Percentiles rank a stretch among this genome's conserved stretches.
phyloP scores from a whole-genome alignment of 2,329 filamentous ascomycete species.

The Monascus ruber region DNA sequence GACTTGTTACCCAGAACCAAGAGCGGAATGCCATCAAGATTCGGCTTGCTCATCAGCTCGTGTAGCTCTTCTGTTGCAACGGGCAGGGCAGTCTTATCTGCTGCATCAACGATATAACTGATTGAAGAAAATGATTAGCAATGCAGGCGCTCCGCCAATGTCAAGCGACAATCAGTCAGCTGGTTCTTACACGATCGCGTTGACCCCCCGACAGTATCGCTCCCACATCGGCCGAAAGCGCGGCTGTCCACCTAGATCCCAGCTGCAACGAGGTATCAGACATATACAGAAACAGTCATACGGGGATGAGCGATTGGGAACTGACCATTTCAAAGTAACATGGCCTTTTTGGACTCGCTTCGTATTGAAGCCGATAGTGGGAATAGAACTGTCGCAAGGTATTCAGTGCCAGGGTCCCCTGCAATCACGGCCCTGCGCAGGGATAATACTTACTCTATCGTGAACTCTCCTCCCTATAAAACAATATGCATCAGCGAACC shows the following conservation, averaged over 20 bases:
- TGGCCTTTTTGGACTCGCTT: slow-evolving; percentile 96
- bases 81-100: slow-evolving; percentile 68
- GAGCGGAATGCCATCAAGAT: slow-evolving; percentile 79
- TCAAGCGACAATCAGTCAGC: no score
- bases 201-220: slow-evolving; percentile 92
- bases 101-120: slow-evolving; percentile 92
- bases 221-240: slow-evolving; percentile 99
- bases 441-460: slow-evolving; percentile 70
- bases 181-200: slow-evolving; percentile 68
- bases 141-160: no score
- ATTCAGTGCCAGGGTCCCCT: slow-evolving; percentile 3
- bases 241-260: slow-evolving; percentile 95
- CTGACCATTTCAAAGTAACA: slow-evolving; percentile 88
- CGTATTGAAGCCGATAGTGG: slow-evolving; percentile 98
- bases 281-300: not conserved
- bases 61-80: slow-evolving; percentile 89
- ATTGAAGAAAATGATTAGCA: no score
- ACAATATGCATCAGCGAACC: not conserved
- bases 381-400: slow-evolving; percentile 66
- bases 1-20: slow-evolving; percentile 96
- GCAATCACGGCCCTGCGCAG: not conserved
- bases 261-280: slow-evolving; percentile 40
- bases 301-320: slow-evolving; percentile 5
- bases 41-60: slow-evolving; percentile 70
- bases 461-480: slow-evolving; percentile 87